Evolutionary conservation across 164 flowering plant genomes (phyloP).

Genomic region (Pachysandra terminalis): DNA sequence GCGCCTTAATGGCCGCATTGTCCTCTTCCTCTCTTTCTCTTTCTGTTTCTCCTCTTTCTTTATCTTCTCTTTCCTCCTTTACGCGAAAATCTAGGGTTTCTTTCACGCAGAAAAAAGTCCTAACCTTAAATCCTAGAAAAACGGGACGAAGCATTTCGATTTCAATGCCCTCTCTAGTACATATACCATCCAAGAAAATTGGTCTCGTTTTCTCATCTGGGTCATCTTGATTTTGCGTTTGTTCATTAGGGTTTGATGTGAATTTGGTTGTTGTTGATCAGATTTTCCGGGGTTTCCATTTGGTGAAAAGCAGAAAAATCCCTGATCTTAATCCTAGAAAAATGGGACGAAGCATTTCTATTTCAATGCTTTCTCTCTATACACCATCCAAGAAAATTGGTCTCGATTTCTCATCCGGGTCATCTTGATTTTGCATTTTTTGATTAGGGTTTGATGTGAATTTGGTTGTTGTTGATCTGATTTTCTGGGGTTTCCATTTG

Average conservation of each 20-base stretch:
- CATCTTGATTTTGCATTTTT: background rate
- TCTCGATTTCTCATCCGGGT: background rate
- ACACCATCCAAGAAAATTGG: too few relatives aligned
- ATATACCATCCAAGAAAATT: too few relatives aligned
- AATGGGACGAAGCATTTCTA: background rate
- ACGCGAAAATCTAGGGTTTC: background rate
- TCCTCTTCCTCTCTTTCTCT: background rate
- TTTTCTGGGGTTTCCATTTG: background rate
- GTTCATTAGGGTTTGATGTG: background rate
- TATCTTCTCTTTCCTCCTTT: background rate
- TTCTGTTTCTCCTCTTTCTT: slow-evolving; percentile 1
- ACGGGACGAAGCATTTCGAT: background rate
- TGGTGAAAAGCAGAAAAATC: too few relatives aligned
- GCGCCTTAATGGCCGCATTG: slow-evolving; percentile 4
- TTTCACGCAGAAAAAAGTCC: background rate
- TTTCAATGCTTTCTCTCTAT: background rate
- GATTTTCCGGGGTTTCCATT: background rate
- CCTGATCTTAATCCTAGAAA: too few relatives aligned
- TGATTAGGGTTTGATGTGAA: background rate
- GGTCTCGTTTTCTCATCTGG: background rate
- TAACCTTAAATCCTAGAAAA: too few relatives aligned
- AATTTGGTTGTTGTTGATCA: background rate
- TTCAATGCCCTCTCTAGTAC: background rate
- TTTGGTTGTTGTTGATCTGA: background rate
- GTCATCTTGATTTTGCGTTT: background rate